Conservation (phyloP, 164 flowering plant species). For the Chloranthus sessilifolius region DNA sequence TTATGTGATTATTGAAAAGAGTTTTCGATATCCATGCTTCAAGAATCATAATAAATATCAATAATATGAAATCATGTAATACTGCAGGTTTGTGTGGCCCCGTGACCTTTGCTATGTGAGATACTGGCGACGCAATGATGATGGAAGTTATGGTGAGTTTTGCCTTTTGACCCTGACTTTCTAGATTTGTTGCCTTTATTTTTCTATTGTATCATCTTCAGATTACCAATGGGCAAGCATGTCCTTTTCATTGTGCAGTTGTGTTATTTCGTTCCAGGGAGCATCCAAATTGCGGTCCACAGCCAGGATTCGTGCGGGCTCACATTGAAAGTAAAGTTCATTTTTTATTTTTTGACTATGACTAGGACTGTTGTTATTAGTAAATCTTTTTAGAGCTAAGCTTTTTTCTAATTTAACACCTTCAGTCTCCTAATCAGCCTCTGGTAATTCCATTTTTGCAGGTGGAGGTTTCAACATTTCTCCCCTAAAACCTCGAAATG, state of each 20-base stretch:
- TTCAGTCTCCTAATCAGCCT: neutral
- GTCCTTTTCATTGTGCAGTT: slow-evolving; percentile 56
- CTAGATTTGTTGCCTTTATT: neutral
- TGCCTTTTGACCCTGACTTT: neutral
- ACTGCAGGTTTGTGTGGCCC: slow-evolving; percentile 92
- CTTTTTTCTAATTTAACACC: neutral
- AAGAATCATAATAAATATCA: no score
- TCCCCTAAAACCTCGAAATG: slow-evolving; percentile 83
- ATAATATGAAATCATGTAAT: no score
- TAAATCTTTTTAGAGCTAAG: neutral
- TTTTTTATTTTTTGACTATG: slow-evolving; percentile 9
- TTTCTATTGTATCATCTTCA: neutral
- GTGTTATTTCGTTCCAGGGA: slow-evolving; percentile 94
- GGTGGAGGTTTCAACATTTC: slow-evolving; percentile 98
- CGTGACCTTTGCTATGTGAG: slow-evolving; percentile 99
- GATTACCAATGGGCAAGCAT: slow-evolving; percentile 3
- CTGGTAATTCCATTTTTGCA: slow-evolving; percentile 22
- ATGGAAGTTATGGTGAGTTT: slow-evolving; percentile 90
- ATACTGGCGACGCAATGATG: slow-evolving; percentile 99
- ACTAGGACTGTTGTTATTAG: slow-evolving; percentile 1
- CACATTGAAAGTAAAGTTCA: slow-evolving; percentile 76
- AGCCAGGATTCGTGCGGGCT: slow-evolving; percentile 95
- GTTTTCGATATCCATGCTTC: no score
- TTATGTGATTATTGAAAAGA: neutral
- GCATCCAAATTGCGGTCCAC: slow-evolving; percentile 93